phyloP scores from a whole-genome alignment of 345 rosid genomes.

The Populus ilicifolia region DNA sequence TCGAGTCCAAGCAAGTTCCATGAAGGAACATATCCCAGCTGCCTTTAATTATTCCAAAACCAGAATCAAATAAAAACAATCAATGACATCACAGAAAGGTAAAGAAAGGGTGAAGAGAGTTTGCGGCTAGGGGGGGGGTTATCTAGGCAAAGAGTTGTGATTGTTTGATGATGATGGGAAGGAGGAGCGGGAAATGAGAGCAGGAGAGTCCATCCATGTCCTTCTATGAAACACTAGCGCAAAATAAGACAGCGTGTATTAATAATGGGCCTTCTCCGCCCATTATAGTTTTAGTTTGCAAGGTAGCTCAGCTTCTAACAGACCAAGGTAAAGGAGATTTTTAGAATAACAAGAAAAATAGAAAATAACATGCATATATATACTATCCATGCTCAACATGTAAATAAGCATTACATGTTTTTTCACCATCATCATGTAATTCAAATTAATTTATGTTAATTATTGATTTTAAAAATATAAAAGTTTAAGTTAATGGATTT shows the following conservation, averaged over 20 bases:
- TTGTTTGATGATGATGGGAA: not conserved
- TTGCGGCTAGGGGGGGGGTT: not conserved
- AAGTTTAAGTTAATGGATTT: too few species aligned
- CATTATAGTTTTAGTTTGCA: too few species aligned
- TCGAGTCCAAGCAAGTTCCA: conserved; percentile 66
- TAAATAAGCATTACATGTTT: too few species aligned
- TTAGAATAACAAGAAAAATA: too few species aligned
- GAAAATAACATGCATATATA: too few species aligned
- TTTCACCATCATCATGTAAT: too few species aligned
- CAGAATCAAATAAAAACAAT: not conserved
- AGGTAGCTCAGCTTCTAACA: not conserved
- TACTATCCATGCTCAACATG: too few species aligned
- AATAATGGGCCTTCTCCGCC: not conserved
- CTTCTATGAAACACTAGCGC: not conserved
- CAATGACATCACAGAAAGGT: not conserved
- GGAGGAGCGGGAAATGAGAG: not conserved
- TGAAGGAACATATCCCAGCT: conserved; percentile 79
- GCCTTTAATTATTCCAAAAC: conserved; percentile 14
- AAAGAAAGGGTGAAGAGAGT: not conserved
- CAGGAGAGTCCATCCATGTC: not conserved
- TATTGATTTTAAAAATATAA: too few species aligned
- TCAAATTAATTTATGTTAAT: too few species aligned
- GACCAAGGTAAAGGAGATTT: too few species aligned
- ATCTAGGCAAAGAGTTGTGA: not conserved
- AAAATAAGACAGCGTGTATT: not conserved